These are phyloP conservation scores for Colletotrichum orchidophilum DNA, from an alignment of 2,329 filamentous ascomycete genomes.

Conservation along the genomic window DNA sequence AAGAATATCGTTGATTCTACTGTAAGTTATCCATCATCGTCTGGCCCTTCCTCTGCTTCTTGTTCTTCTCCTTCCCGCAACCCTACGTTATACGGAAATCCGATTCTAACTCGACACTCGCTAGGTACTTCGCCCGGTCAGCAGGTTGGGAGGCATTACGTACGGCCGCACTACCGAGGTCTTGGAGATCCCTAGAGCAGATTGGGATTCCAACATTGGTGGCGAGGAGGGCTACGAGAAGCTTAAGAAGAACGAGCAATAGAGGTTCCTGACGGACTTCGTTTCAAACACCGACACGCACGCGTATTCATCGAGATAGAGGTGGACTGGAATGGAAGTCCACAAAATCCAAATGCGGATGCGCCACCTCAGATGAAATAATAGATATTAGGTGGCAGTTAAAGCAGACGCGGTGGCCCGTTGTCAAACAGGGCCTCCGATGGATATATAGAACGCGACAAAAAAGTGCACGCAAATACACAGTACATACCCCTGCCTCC, in stretches of 20 bases:
- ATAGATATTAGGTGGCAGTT: background rate
- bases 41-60: too few relatives aligned
- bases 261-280: slow-evolving; percentile 12
- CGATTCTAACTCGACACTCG: background rate
- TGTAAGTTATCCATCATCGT: slow-evolving; percentile 52
- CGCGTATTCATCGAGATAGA: background rate
- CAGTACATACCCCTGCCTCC: slow-evolving; percentile 1
- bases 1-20: slow-evolving; percentile 77
- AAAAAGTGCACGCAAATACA: background rate
- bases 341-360: background rate
- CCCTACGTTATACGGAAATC: background rate
- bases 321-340: background rate
- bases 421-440: background rate
- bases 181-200: slow-evolving; percentile 75
- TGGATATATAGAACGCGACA: slow-evolving; percentile 20
- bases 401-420: slow-evolving; percentile 1
- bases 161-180: slow-evolving; percentile 78
- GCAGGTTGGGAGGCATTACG: slow-evolving; percentile 84
- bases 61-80: background rate
- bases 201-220: slow-evolving; percentile 62
- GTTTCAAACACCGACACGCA: background rate
- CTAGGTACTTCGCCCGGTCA: slow-evolving; percentile 77
- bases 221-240: slow-evolving; percentile 65
- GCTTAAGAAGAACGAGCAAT: slow-evolving; percentile 58
- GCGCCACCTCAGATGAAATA: background rate